phyloP scores from a whole-genome alignment of 306 rosid genomes.

The Spatholobus suberectus region DNA sequence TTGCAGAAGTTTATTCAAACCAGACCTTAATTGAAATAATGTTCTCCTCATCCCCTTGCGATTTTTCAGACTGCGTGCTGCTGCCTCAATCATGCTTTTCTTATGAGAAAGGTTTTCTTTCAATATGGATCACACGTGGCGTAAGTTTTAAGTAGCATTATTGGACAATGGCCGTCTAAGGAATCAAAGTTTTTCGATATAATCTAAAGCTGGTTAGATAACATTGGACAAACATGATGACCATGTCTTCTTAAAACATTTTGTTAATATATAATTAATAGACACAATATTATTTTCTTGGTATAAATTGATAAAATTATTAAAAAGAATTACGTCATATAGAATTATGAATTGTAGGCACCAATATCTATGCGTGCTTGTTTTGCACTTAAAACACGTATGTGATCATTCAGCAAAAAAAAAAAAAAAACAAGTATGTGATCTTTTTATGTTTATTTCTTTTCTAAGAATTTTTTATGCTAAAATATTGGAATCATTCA shows the following conservation, averaged over 20 bases:
- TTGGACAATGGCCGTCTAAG: not conserved
- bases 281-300: not conserved
- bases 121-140: not conserved
- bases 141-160: constrained; percentile 1
- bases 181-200: not conserved
- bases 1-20: too few species aligned
- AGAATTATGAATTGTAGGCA: not conserved
- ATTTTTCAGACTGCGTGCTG: not conserved
- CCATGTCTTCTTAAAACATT: not conserved
- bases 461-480: not conserved
- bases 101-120: not conserved
- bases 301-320: not conserved
- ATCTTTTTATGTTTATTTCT: not conserved
- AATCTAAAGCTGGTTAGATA: not conserved
- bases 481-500: not conserved
- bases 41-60: not conserved
- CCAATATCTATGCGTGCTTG: not conserved
- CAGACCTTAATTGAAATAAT: too few species aligned
- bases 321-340: not conserved
- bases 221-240: not conserved
- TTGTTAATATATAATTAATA: too few species aligned
- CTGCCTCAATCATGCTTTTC: not conserved
- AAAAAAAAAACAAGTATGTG: not conserved
- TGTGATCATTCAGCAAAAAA: too few species aligned
- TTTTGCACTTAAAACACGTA: not conserved